phyloP scores from a whole-genome alignment of 257 asterid genomes.

The Solanum megistacrolobum region DNA sequence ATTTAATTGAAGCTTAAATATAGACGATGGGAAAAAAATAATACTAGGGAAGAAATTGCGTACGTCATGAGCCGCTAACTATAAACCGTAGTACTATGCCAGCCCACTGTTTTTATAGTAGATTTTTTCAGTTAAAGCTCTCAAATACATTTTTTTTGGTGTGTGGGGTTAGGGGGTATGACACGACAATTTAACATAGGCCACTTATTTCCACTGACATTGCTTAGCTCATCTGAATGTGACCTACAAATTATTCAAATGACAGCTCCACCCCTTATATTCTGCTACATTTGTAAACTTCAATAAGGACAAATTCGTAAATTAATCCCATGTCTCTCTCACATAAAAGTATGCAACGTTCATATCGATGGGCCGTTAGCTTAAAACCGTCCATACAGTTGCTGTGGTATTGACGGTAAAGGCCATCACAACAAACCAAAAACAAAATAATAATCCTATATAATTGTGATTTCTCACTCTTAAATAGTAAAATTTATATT shows the following conservation, averaged over 20 bases:
- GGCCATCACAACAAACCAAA: conserved; percentile 10
- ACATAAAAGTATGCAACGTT: conserved; percentile 37
- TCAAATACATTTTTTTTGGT: not conserved
- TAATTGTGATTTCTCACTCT: not conserved
- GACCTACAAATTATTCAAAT: not conserved
- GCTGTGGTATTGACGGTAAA: conserved; percentile 14
- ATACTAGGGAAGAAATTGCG: not conserved
- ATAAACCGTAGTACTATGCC: not conserved
- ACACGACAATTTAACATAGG: conserved; percentile 45
- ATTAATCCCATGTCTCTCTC: conserved; percentile 23
- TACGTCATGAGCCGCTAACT: not conserved
- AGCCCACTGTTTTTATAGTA: not conserved
- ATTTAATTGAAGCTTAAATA: too few species aligned
- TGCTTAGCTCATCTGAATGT: conserved; percentile 11
- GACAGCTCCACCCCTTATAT: not conserved
- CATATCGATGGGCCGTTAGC: conserved; percentile 26
- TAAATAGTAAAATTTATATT: too few species aligned
- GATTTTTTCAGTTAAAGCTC: conserved; percentile 5
- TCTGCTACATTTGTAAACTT: not conserved
- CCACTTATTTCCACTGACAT: conserved; percentile 41
- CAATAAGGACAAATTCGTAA: conserved; percentile 20
- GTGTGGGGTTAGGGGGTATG: conserved; percentile 3
- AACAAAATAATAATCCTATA: not conserved
- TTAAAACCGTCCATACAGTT: conserved; percentile 23
- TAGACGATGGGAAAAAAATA: too few species aligned